A percentile compares a stretch with the other conserved stretches of the same genome.
These are phyloP conservation scores for Schwanniomyces pseudopolymorphus DNA, from an alignment of 805 yeast species.

Conservation along the genomic window DNA sequence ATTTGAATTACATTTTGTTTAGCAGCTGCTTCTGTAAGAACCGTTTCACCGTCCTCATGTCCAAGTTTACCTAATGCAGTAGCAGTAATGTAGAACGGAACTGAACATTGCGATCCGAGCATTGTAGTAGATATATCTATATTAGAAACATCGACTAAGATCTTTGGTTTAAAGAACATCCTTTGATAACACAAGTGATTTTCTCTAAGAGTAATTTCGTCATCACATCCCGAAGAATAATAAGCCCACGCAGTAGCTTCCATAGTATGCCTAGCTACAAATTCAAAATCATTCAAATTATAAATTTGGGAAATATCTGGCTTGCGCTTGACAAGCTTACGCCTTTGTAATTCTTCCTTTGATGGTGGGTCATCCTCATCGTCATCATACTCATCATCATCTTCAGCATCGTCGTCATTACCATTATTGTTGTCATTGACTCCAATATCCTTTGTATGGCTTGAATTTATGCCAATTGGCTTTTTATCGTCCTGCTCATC, in stretches of 20 bases:
- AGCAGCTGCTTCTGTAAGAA: constrained; percentile 80
- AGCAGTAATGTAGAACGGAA: constrained; percentile 88
- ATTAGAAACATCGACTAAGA: constrained; percentile 76
- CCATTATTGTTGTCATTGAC: too few relatives aligned
- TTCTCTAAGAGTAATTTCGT: constrained; percentile 85
- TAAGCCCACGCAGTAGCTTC: constrained; percentile 85
- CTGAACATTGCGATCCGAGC: constrained; percentile 66
- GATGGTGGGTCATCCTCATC: constrained; percentile 38
- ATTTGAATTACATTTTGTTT: constrained; percentile 72
- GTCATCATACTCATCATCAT: constrained; percentile 36
- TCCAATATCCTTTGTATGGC: too few relatives aligned
- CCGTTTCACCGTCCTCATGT: constrained; percentile 89
- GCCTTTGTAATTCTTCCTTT: constrained; percentile 24
- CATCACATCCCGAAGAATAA: constrained; percentile 89
- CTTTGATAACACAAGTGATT: constrained; percentile 89
- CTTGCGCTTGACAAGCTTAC: constrained; percentile 35
- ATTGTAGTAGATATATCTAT: constrained; percentile 71
- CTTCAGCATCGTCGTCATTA: too few relatives aligned
- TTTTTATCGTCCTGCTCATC: constrained; percentile 38
- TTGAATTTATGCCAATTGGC: too few relatives aligned
- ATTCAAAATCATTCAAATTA: constrained; percentile 84
- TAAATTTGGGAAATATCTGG: constrained; percentile 72
- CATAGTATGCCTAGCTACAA: constrained; percentile 76
- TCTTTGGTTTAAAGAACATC: constrained; percentile 80
- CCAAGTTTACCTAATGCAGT: constrained; percentile 92